Evolutionary conservation across 1,284 basidiomycete species (phyloP), one percentile per base, ranked within the genome.

Genomic region (Rhodotorula sp.): DNA sequence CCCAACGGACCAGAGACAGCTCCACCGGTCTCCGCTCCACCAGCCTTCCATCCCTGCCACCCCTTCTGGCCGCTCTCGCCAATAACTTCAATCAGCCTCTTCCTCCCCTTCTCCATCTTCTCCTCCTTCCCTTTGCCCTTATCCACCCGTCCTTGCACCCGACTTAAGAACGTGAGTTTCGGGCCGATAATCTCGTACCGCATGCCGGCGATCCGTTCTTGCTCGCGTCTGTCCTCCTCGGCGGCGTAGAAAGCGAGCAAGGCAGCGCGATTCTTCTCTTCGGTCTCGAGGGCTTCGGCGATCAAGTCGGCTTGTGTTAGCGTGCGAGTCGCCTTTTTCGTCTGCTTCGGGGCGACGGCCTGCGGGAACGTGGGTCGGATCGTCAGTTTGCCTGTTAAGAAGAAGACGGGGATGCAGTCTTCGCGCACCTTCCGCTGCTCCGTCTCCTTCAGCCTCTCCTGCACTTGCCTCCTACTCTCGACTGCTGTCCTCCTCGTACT

Each of bases 241-340:
- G 86, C 81, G 64, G 84, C 84, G 37, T 94, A 84, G 76, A 92
- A 93, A 71, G 90, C 85, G 50, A 86, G 83, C 74, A 93, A 88
- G 60, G 90, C 87, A n/a, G 84, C 83, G 30, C 88, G 86, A 76
- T 94, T 94, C 7, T 87, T 87, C 80, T 92, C 90, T 78, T 93
- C 91, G 60, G 87, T 89, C 76, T 92, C 90, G 16, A 93, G 84
- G 0, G 91, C 91, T 22, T 86, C 87, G 1, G 87, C 86, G 62
- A 94, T 89, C 7, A 93, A 84, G 74, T 92, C 89, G 30, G 86
- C 89, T 76, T 94, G 92, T 0, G 90, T 90, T 48, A 86, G 84
- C 6, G 80, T 78, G 31, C 82, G 84, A 20, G 80, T 81, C 63
- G 82, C 82, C 7, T 81, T 80, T 76, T 86, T 88, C 10, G 79